Evolutionary conservation across 441 rosid genomes (phyloP).

Genomic region (Pelargonium australe): DNA sequence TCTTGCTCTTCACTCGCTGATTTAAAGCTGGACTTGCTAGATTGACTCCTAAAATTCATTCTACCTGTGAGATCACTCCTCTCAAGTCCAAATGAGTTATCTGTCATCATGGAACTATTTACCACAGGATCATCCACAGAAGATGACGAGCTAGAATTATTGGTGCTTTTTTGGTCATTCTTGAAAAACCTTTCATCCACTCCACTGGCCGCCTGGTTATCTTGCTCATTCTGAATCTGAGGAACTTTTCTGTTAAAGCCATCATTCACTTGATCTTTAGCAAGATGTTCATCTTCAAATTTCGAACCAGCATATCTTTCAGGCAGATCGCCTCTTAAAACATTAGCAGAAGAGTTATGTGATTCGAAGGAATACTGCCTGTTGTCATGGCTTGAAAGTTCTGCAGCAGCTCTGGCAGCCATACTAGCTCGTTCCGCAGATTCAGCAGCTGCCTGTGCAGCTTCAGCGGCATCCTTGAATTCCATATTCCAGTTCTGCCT

Average conservation of each 20-base stretch:
- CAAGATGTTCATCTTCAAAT: constrained; percentile 26
- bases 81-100: constrained; percentile 29
- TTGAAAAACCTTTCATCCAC: constrained; percentile 25
- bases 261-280: constrained; percentile 28
- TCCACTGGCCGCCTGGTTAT: constrained; percentile 27
- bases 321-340: constrained; percentile 32
- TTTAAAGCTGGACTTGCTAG: constrained; percentile 32
- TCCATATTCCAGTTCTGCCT: constrained; percentile 66
- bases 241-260: constrained; percentile 27
- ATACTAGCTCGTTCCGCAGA: constrained; percentile 92
- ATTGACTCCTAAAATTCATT: constrained; percentile 31
- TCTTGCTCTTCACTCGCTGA: constrained; percentile 21
- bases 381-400: constrained; percentile 63
- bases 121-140: constrained; percentile 25
- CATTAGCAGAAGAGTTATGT: constrained; percentile 29
- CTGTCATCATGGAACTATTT: constrained; percentile 21
- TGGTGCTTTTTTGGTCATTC: constrained; percentile 21
- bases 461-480: constrained; percentile 78
- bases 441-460: constrained; percentile 94
- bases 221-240: constrained; percentile 29
- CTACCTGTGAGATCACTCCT: constrained; percentile 28
- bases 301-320: constrained; percentile 28
- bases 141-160: constrained; percentile 20
- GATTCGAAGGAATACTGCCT: constrained; percentile 43
- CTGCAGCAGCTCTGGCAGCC: constrained; percentile 93